Conservation (phyloP, 129 eudicot species). For the Dittrichia graveolens region DNA sequence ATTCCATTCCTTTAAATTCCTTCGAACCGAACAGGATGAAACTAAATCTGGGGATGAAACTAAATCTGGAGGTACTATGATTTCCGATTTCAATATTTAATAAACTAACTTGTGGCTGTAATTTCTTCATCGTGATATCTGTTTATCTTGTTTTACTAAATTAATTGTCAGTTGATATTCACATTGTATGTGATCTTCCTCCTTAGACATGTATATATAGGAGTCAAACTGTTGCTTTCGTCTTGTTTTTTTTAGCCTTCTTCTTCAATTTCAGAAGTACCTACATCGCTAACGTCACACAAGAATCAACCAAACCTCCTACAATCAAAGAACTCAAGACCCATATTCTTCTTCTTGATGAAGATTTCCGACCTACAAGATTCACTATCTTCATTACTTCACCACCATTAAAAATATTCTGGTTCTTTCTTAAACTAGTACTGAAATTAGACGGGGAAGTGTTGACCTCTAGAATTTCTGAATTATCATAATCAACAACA, state of each 20-base stretch:
- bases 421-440: conserved; percentile 53
- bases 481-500: conserved; percentile 49
- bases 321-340: conserved; percentile 45
- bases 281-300: conserved; percentile 38
- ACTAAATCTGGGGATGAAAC: too few species aligned
- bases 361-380: conserved; percentile 14
- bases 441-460: conserved; percentile 81
- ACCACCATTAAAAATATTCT: conserved; percentile 84
- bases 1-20: too few species aligned
- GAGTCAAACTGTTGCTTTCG: conserved; percentile 78
- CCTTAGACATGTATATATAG: conserved; percentile 51
- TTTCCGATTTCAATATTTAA: too few species aligned
- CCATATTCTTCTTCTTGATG: conserved; percentile 45
- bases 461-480: conserved; percentile 53
- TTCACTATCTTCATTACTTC: conserved; percentile 75
- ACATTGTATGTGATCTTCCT: conserved; percentile 64
- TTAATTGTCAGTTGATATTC: too few species aligned
- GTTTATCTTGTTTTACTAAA: too few species aligned
- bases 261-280: conserved; percentile 41
- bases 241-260: conserved; percentile 49
- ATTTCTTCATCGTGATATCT: too few species aligned
- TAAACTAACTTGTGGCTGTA: too few species aligned
- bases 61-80: too few species aligned
- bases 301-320: conserved; percentile 47
- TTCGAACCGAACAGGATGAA: too few species aligned